A percentile compares a stretch with the other conserved stretches of the same genome.
Evolutionary conservation across 495 filamentous ascomycete genomes (phyloP).

Genomic region (Xylaria nigripes): DNA sequence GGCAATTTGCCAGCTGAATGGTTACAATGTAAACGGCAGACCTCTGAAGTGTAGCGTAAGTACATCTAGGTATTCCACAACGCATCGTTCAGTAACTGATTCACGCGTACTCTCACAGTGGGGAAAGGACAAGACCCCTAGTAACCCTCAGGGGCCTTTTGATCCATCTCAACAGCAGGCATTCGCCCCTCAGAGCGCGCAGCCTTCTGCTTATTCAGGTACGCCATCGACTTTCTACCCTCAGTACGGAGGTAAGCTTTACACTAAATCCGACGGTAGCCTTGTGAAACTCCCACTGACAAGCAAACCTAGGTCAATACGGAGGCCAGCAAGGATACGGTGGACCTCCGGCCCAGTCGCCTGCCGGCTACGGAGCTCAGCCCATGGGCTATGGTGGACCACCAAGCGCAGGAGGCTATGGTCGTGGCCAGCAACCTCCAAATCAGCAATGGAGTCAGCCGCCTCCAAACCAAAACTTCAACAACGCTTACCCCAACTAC

Average conservation of each 20-base stretch:
- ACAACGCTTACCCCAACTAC: slow-evolving; percentile 52
- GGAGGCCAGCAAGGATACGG: slow-evolving; percentile 45
- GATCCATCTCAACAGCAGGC: slow-evolving; percentile 67
- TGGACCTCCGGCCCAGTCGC: slow-evolving; percentile 49
- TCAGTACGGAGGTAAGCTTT: slow-evolving; percentile 70
- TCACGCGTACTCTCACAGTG: slow-evolving; percentile 54
- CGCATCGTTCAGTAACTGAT: slow-evolving; percentile 1
- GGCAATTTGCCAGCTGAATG: slow-evolving; percentile 95
- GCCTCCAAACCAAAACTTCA: slow-evolving; percentile 47
- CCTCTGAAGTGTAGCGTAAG: slow-evolving; percentile 97
- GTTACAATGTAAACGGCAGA: slow-evolving; percentile 95
- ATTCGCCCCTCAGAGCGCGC: slow-evolving; percentile 57
- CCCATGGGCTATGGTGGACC: slow-evolving; percentile 52
- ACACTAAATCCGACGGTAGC: slow-evolving; percentile 40
- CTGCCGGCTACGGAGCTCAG: slow-evolving; percentile 56
- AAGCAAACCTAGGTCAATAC: slow-evolving; percentile 35
- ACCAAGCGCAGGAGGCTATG: slow-evolving; percentile 72
- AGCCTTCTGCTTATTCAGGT: slow-evolving; percentile 53
- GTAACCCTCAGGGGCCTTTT: slow-evolving; percentile 57
- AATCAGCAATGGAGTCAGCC: slow-evolving; percentile 67
- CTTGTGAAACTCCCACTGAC: slow-evolving; percentile 16
- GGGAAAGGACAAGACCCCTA: slow-evolving; percentile 97
- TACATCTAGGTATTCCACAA: slow-evolving; percentile 17
- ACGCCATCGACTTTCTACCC: slow-evolving; percentile 84
- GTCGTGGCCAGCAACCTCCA: slow-evolving; percentile 68